Conservation (phyloP, 371 early-diverging fungal genomes). For the Phascolomyces articulosus region DNA sequence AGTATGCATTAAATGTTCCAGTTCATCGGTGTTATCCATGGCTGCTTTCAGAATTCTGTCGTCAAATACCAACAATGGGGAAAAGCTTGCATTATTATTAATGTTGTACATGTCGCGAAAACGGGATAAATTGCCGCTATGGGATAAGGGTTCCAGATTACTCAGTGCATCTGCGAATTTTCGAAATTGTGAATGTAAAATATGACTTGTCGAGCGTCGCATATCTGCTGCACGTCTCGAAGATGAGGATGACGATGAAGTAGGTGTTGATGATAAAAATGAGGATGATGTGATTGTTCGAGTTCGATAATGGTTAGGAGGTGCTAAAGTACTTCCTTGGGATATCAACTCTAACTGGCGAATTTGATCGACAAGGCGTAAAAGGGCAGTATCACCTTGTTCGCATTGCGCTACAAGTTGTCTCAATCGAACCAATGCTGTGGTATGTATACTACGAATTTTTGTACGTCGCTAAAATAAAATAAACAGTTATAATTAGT, state of each 20-base stretch:
- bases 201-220: background rate
- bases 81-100: conserved; percentile 16
- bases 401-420: conserved; percentile 32
- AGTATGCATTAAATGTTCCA: conserved; percentile 24
- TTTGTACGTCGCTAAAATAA: conserved; percentile 32
- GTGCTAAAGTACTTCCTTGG: conserved; percentile 24
- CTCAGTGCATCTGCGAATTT: conserved; percentile 17
- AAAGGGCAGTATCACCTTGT: conserved; percentile 28
- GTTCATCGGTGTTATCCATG: conserved; percentile 18
- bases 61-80: background rate
- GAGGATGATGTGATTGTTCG: background rate
- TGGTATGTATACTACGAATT: conserved; percentile 33
- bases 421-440: conserved; percentile 32
- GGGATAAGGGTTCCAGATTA: conserved; percentile 28
- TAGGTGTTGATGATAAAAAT: background rate
- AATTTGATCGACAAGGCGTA: conserved; percentile 13
- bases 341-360: conserved; percentile 23
- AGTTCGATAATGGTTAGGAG: conserved; percentile 8
- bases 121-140: conserved; percentile 29
- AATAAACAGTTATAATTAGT: background rate
- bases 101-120: conserved; percentile 48
- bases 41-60: conserved; percentile 13
- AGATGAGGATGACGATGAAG: background rate
- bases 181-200: conserved; percentile 22
- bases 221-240: conserved; percentile 19